These are phyloP conservation scores for Medicago arabica DNA, from an alignment of 306 rosid species.

Conservation along the genomic window DNA sequence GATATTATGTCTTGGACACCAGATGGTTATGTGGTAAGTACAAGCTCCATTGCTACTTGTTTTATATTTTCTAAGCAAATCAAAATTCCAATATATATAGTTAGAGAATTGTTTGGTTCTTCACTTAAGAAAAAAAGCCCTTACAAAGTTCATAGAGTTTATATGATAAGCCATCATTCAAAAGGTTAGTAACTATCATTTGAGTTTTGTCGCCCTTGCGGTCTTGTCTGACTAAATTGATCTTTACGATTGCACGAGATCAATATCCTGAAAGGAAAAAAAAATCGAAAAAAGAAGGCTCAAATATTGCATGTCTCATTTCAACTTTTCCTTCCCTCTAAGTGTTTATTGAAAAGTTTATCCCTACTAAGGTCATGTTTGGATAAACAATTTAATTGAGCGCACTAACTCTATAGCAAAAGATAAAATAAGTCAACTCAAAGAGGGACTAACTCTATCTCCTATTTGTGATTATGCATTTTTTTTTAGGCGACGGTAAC, in stretches of 20 bases:
- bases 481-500: slow-evolving; percentile 71
- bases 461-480: neutral
- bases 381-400: neutral
- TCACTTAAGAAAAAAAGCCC: neutral
- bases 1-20: slow-evolving; percentile 93
- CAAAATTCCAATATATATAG: slow-evolving; percentile 13
- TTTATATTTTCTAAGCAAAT: neutral
- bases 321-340: too few relatives aligned
- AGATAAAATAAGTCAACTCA: neutral
- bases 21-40: slow-evolving; percentile 89
- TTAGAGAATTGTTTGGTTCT: neutral
- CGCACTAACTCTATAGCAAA: neutral
- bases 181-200: neutral
- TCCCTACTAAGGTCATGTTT: neutral
- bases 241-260: neutral
- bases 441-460: too few relatives aligned
- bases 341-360: neutral
- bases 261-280: too few relatives aligned
- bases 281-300: too few relatives aligned
- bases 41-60: slow-evolving; percentile 19
- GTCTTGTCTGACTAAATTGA: neutral
- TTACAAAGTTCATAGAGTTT: neutral
- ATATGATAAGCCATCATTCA: neutral
- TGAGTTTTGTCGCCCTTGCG: neutral
- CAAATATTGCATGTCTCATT: too few relatives aligned